Evolutionary conservation across 371 early-diverging fungal genomes (phyloP).

Genomic region (Rhizopus microsporus): DNA sequence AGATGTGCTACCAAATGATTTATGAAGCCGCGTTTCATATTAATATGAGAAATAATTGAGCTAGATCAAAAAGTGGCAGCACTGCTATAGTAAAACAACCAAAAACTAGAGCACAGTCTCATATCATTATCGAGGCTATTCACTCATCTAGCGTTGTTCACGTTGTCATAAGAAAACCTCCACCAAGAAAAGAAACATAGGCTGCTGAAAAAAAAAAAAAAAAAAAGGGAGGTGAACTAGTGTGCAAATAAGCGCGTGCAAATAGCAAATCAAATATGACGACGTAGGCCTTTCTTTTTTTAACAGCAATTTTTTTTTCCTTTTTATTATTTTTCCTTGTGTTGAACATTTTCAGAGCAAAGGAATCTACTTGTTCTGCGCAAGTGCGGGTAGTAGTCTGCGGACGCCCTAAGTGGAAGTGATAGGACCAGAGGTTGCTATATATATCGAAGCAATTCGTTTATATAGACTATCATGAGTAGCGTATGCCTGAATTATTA

Average conservation of each 20-base stretch:
- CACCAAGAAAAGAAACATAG: too few relatives aligned
- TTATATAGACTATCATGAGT: slow-evolving; percentile 3
- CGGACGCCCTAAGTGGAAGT: slow-evolving; percentile 4
- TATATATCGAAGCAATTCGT: slow-evolving; percentile 4
- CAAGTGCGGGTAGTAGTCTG: slow-evolving; percentile 4
- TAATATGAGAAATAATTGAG: too few relatives aligned
- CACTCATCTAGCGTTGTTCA: too few relatives aligned
- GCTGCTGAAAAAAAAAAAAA: not conserved
- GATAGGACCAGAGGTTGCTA: slow-evolving; percentile 3
- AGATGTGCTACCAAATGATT: too few relatives aligned
- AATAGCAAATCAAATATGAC: slow-evolving; percentile 3
- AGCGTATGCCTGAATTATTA: slow-evolving; percentile 4
- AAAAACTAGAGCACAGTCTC: too few relatives aligned
- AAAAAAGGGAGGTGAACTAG: too few relatives aligned
- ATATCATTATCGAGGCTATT: too few relatives aligned
- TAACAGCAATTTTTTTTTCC: slow-evolving; percentile 1
- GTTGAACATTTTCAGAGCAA: slow-evolving; percentile 1
- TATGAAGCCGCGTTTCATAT: too few relatives aligned
- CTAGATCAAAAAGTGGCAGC: too few relatives aligned
- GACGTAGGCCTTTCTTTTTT: slow-evolving; percentile 3
- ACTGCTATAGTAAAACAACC: too few relatives aligned
- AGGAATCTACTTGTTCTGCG: slow-evolving; percentile 3
- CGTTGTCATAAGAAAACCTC: too few relatives aligned
- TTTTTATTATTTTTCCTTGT: not conserved
- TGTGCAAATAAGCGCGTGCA: too few relatives aligned